Evolutionary conservation across 371 early-diverging fungal species (phyloP), one percentile per base, ranked within the genome.

Genomic region (Mortierella sp.): DNA sequence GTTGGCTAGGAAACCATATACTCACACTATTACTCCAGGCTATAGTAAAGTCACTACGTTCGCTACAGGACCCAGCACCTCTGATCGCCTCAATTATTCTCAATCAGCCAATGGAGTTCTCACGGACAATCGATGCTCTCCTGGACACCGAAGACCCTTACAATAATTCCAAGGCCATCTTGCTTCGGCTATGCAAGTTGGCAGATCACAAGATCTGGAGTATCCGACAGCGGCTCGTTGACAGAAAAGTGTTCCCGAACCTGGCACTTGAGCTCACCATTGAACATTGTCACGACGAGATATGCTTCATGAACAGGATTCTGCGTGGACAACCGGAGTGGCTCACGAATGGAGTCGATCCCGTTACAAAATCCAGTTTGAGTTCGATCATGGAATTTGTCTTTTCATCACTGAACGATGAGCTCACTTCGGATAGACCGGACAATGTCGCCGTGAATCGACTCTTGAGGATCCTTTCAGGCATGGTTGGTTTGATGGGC

Each of bases 241-340:
- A 59, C 19, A 56, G 58, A 25, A 61, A 50, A 39, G 53, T 60
- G 47, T 69, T 69, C 10, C 70, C 77, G 13, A 76, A 76, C 19
- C 55, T 76, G 7, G 77, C 70, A 9, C 57, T 69, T 19, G 70
- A 76, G 41, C 62, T 76, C 40, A 76, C 70, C 0, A 76, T 76
- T 29, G 77, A 76, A 24, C 66, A 69, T 37, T 76, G 77, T 21
- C 77, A 76, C 27, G 77, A 76, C 39, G 77, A 76, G 34, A 65
- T 64, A 21, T 60, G 57, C 14, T 76, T 76, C 44, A 69, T 76
- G 77, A 76, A 76, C 59, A 64, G 77, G 46, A 58, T 76, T 8
- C 54, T 76, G 13, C 69, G 49, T 12, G 77, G 77, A 14, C 64
- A 76, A 16, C 77, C 77, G 25, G 65, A 69, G 37, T 76, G 77